Conservation (phyloP, 129 eudicot species). For the Rutidosis leptorrhynchoides region DNA sequence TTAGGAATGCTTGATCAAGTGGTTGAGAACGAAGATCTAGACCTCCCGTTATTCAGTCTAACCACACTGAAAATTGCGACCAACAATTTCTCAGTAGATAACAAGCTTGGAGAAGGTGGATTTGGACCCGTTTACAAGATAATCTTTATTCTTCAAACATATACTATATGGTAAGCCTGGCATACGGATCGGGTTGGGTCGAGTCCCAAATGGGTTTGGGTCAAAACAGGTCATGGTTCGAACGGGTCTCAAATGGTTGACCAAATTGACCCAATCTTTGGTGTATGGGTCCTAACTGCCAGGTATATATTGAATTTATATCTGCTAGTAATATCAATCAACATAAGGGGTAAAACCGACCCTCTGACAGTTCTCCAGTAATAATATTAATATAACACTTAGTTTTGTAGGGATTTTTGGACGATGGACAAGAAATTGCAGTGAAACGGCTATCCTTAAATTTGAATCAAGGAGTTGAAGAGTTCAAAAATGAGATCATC, state of each 20-base stretch:
- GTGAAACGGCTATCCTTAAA: conserved; percentile 37
- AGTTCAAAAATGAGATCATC: conserved; percentile 41
- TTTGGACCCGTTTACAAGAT: conserved; percentile 30
- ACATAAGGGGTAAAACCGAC: no score
- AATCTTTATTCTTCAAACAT: neutral
- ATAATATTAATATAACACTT: neutral
- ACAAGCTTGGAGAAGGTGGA: conserved; percentile 23
- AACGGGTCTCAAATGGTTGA: no score
- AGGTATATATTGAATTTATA: no score
- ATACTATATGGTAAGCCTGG: no score
- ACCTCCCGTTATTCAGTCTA: conserved; percentile 21
- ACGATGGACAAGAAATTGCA: conserved; percentile 35
- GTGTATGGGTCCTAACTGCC: no score
- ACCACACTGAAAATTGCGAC: neutral
- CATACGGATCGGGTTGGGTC: no score
- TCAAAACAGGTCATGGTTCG: no score
- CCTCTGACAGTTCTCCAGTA: no score
- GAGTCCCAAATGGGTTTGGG: no score
- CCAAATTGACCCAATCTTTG: no score
- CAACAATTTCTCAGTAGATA: conserved; percentile 9
- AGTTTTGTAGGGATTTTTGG: conserved; percentile 19
- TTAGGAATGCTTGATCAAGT: no score
- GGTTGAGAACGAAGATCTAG: neutral
- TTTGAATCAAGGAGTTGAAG: conserved; percentile 40
- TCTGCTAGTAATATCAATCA: neutral